Percentiles rank a stretch among this genome's conserved stretches.
phyloP scores from a whole-genome alignment of 1,284 basidiomycete genomes.

The Sporisorium sorghi region DNA sequence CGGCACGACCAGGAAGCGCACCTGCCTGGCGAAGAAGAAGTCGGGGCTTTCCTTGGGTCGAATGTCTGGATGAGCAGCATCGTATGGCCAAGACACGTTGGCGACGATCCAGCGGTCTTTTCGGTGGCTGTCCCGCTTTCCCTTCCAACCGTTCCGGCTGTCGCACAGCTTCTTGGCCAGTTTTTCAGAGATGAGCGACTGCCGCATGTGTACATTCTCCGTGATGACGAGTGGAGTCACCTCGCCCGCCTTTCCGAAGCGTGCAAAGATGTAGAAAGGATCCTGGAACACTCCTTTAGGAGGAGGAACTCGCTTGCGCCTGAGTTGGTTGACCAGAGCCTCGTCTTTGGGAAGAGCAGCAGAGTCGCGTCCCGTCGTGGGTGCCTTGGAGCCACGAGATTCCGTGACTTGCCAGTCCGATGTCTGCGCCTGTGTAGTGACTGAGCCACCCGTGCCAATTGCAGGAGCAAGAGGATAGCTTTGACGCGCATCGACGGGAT shows the following conservation, averaged over 20 bases:
- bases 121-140: not conserved
- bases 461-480: not conserved
- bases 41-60: not conserved
- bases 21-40: not conserved
- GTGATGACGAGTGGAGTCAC: constrained; percentile 11
- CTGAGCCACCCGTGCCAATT: not conserved
- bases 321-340: constrained; percentile 1
- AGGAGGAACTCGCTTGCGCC: not conserved
- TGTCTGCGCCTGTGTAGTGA: not conserved
- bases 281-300: not conserved
- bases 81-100: constrained; percentile 9
- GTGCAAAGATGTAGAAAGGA: constrained; percentile 12
- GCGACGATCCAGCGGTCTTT: constrained; percentile 4
- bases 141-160: not conserved
- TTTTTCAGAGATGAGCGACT: constrained; percentile 17
- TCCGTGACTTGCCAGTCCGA: no score
- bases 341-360: not conserved
- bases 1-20: constrained; percentile 11
- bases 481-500: not conserved
- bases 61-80: not conserved
- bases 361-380: not conserved
- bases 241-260: constrained; percentile 1
- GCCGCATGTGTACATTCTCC: constrained; percentile 3
- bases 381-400: no score
- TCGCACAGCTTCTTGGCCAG: constrained; percentile 4